phyloP scores from a whole-genome alignment of 331 rosid species.

The Telfairia occidentalis region DNA sequence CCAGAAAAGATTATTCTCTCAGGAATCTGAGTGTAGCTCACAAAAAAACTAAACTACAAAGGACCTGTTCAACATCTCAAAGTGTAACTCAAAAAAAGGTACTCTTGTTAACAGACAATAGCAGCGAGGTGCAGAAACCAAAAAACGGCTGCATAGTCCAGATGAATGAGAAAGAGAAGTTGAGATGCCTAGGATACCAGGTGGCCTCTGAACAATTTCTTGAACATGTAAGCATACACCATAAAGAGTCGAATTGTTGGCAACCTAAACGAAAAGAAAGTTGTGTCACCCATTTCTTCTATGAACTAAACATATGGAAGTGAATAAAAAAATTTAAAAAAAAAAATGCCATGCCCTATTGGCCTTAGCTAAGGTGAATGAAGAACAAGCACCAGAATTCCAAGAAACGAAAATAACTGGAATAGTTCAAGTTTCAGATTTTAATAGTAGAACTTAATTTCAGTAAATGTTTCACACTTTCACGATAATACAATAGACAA shows the following conservation, averaged over 20 bases:
- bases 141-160: constrained; percentile 62
- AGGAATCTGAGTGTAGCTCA: constrained; percentile 7
- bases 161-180: constrained; percentile 46
- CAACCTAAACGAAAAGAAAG: constrained; percentile 43
- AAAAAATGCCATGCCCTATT: background rate
- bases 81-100: constrained; percentile 90
- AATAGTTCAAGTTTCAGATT: background rate
- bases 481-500: background rate
- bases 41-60: constrained; percentile 5
- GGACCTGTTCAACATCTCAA: constrained; percentile 88
- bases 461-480: background rate
- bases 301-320: background rate
- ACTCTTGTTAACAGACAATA: constrained; percentile 73
- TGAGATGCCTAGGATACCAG: constrained; percentile 54
- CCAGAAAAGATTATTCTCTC: background rate
- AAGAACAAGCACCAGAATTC: background rate
- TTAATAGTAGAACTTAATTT: background rate
- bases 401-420: background rate
- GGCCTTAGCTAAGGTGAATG: background rate
- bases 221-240: constrained; percentile 92
- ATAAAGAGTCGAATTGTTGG: constrained; percentile 69
- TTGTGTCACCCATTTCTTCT: constrained; percentile 15
- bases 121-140: constrained; percentile 97
- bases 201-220: constrained; percentile 96
- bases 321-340: background rate